Conservation (phyloP, 2,329 filamentous ascomycete species). For the Xylariomycetidae sp. region DNA sequence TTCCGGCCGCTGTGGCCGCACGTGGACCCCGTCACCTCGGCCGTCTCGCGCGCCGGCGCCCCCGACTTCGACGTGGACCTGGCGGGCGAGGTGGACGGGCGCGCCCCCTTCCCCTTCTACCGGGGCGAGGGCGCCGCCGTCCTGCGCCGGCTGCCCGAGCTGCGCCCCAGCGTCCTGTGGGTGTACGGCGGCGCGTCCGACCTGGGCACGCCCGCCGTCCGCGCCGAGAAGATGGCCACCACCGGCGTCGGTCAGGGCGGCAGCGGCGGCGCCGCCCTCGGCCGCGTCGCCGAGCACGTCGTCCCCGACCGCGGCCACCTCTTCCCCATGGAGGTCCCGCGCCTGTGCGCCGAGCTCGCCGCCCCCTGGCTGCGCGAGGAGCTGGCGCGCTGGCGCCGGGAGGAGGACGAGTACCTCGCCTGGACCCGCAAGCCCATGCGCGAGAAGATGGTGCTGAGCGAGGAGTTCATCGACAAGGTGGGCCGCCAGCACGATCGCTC, state of each 20-base stretch:
- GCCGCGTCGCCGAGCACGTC: conserved; percentile 60
- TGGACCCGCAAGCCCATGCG: conserved; percentile 44
- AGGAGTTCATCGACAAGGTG: conserved; percentile 51
- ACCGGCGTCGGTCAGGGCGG: conserved; percentile 64
- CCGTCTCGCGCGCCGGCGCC: conserved; percentile 22
- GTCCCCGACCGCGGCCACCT: conserved; percentile 68
- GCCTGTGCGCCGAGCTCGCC: conserved; percentile 55
- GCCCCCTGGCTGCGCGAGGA: conserved; percentile 53
- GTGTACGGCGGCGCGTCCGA: conserved; percentile 58
- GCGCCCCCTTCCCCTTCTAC: conserved; percentile 53
- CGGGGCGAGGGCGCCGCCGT: conserved; percentile 56
- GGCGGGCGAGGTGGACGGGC: conserved; percentile 26
- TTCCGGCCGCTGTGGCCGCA: conserved; percentile 53
- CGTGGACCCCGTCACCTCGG: conserved; percentile 32
- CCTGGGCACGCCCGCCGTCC: conserved; percentile 41
- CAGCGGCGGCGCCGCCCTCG: conserved; percentile 57
- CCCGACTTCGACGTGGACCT: conserved; percentile 40
- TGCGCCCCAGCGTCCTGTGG: conserved; percentile 63
- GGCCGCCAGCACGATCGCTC: conserved; percentile 17
- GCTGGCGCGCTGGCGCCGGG: conserved; percentile 48
- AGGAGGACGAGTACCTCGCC: conserved; percentile 50
- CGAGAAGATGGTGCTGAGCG: conserved; percentile 52
- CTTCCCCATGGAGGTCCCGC: conserved; percentile 74
- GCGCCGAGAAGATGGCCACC: conserved; percentile 52
- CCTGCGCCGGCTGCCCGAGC: conserved; percentile 48